Conservation (phyloP, 208 protist species). For the Trypanosoma platydactyli region DNA sequence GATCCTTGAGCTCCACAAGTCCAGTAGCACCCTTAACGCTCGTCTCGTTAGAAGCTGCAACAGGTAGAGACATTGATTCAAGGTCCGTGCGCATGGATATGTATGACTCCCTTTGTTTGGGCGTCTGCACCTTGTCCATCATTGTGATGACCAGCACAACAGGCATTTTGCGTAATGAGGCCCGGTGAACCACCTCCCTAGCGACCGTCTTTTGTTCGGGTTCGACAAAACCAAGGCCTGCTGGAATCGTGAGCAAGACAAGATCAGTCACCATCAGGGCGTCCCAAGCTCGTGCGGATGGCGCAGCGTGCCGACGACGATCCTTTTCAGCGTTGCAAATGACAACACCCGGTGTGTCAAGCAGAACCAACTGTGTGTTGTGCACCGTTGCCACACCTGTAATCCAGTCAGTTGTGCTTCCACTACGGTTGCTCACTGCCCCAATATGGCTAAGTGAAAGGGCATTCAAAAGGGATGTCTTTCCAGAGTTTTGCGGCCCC, state of each 20-base stretch:
- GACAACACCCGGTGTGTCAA: constrained; percentile 85
- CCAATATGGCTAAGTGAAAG: constrained; percentile 80
- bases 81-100: constrained; percentile 87
- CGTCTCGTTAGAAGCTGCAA: constrained; percentile 67
- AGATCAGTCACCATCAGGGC: constrained; percentile 78
- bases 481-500: constrained; percentile 86
- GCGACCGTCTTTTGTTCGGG: constrained; percentile 74
- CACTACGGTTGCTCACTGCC: constrained; percentile 79
- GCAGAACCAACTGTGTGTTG: constrained; percentile 83
- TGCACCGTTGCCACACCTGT: constrained; percentile 83
- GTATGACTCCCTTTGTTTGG: constrained; percentile 84
- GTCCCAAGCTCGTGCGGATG: constrained; percentile 78
- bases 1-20: constrained; percentile 89
- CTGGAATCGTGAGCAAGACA: constrained; percentile 72
- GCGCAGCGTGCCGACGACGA: constrained; percentile 51
- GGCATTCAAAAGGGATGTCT: constrained; percentile 89
- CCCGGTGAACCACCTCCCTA: constrained; percentile 69
- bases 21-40: constrained; percentile 85
- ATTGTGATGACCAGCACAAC: constrained; percentile 84
- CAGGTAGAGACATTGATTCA: constrained; percentile 68
- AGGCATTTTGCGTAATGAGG: constrained; percentile 71
- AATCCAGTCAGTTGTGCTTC: constrained; percentile 80
- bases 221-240: constrained; percentile 86
- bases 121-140: constrained; percentile 90
- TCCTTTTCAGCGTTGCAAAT: constrained; percentile 45